These are phyloP conservation scores for Stipa capillata DNA, from an alignment of 176 grass and related monocot genomes.

Conservation along the genomic window DNA sequence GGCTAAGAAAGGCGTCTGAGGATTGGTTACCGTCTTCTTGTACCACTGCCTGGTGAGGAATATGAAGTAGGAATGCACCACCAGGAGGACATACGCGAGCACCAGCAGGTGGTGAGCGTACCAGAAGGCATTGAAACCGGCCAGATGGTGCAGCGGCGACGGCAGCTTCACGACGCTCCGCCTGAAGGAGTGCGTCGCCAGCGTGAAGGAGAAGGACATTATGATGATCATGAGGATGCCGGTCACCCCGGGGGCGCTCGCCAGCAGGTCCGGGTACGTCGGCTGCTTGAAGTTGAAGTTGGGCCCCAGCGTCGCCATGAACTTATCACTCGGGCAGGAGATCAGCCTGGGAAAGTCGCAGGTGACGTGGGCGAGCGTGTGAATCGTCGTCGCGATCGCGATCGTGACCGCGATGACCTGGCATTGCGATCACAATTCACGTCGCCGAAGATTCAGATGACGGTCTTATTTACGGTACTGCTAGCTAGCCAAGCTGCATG, in stretches of 20 bases:
- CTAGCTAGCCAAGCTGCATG: not conserved
- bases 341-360: constrained; percentile 91
- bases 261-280: constrained; percentile 58
- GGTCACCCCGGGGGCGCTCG: constrained; percentile 69
- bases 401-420: constrained; percentile 60
- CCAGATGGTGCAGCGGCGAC: constrained; percentile 83
- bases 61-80: constrained; percentile 92
- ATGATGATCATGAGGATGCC: constrained; percentile 94
- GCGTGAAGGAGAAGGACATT: constrained; percentile 96
- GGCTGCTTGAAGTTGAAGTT: constrained; percentile 75
- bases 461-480: not conserved
- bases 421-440: not conserved
- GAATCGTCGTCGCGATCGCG: constrained; percentile 53
- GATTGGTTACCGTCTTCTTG: constrained; percentile 79
- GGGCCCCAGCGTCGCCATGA: constrained; percentile 47
- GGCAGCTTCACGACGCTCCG: constrained; percentile 89
- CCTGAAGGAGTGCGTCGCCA: constrained; percentile 77
- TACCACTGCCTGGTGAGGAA: constrained; percentile 92
- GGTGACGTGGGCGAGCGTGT: constrained; percentile 72
- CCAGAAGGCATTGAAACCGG: constrained; percentile 99
- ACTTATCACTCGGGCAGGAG: constrained; percentile 54
- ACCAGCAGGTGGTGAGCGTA: constrained; percentile 92
- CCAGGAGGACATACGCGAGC: constrained; percentile 73
- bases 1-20: not conserved
- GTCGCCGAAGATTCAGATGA: not conserved